Conservation (phyloP, 1,284 basidiomycete genomes). For the Pseudozyma hubeiensis region DNA sequence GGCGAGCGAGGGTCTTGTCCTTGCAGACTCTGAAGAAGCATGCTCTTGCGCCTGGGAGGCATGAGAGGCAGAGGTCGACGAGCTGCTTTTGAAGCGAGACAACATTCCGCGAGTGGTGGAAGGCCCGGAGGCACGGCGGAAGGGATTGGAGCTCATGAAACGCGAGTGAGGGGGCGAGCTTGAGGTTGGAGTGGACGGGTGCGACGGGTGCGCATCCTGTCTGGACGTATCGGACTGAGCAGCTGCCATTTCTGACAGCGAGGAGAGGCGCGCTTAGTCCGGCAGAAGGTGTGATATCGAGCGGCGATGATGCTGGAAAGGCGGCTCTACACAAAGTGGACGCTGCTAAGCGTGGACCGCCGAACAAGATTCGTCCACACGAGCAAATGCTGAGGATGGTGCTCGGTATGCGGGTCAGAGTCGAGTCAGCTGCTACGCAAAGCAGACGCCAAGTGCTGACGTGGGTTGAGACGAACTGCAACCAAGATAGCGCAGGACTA, state of each 20-base stretch:
- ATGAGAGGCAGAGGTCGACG: constrained; percentile 11
- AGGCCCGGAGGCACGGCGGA: constrained; percentile 29
- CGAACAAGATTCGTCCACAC: no score
- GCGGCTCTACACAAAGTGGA: no score
- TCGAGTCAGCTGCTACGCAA: no score
- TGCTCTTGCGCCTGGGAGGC: neutral
- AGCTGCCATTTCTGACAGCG: constrained; percentile 10
- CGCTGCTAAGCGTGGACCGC: no score
- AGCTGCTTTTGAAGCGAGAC: constrained; percentile 21
- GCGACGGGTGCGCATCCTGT: constrained; percentile 33
- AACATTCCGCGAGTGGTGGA: constrained; percentile 19
- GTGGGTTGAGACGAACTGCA: no score
- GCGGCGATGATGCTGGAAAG: no score
- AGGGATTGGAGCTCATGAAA: constrained; percentile 20
- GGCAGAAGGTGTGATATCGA: no score
- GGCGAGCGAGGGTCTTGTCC: constrained; percentile 29
- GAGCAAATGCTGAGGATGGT: no score
- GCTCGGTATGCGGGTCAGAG: no score
- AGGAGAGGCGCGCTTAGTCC: neutral
- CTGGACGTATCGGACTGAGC: constrained; percentile 1
- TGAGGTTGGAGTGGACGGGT: constrained; percentile 17
- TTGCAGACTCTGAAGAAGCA: constrained; percentile 6
- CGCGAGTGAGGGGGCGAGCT: constrained; percentile 18
- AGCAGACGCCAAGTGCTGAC: no score
- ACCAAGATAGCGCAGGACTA: no score